A percentile compares a stretch with the other conserved stretches of the same genome.
Evolutionary conservation across 495 filamentous ascomycete species (phyloP).

Genomic region (Aspergillus conjunctus): DNA sequence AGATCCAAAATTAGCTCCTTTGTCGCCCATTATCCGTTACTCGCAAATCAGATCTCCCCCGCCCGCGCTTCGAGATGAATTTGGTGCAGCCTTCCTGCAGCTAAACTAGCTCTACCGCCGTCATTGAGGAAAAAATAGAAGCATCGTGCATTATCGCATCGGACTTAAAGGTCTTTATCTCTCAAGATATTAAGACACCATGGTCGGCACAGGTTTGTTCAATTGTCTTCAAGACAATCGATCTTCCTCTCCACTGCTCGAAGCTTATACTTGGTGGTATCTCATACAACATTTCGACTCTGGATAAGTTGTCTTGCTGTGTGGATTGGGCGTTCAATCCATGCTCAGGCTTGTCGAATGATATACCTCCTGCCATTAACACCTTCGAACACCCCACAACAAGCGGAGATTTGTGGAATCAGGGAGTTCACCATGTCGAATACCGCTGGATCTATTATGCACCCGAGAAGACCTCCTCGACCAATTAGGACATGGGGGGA

Average conservation of each 20-base stretch:
- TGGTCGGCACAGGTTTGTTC: constrained; percentile 15
- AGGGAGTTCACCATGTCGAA: constrained; percentile 4
- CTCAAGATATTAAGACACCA: constrained; percentile 23
- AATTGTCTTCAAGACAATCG: constrained; percentile 5
- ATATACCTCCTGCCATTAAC: not conserved
- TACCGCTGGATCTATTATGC: not conserved
- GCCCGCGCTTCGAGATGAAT: constrained; percentile 26
- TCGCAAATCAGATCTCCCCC: constrained; percentile 27
- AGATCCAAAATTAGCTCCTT: constrained; percentile 31
- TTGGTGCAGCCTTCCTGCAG: constrained; percentile 17
- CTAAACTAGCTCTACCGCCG: constrained; percentile 14
- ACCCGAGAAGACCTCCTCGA: not conserved
- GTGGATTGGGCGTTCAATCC: not conserved
- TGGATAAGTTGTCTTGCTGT: not conserved
- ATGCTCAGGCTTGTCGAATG: constrained; percentile 2
- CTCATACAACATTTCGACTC: not conserved
- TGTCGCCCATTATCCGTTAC: constrained; percentile 20
- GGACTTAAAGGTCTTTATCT: constrained; percentile 18
- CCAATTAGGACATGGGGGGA: not conserved
- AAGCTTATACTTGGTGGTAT: not conserved
- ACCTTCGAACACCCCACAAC: not conserved
- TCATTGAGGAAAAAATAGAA: constrained; percentile 29
- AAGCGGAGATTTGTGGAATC: not conserved
- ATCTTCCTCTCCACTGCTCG: constrained; percentile 3
- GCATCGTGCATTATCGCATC: constrained; percentile 13